Conservation (phyloP, 164 flowering plant species). For the Malania oleifera region DNA sequence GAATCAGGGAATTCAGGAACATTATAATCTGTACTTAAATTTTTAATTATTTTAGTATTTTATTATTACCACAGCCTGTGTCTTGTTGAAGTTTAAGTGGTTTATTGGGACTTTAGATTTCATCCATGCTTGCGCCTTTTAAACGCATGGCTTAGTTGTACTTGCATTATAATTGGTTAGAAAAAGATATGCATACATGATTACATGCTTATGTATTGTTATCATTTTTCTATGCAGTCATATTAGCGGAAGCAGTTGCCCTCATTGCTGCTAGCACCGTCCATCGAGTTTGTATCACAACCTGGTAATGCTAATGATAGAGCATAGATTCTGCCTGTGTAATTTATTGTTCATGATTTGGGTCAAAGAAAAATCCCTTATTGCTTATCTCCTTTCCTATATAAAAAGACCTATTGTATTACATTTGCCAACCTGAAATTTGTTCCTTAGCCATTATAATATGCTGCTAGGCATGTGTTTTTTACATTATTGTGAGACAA, state of each 20-base stretch:
- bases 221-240: conserved; percentile 43
- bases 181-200: too few species aligned
- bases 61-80: neutral
- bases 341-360: neutral
- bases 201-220: neutral
- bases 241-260: conserved; percentile 74
- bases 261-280: conserved; percentile 90
- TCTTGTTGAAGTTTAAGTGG: too few species aligned
- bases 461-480: too few species aligned
- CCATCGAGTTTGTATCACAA: conserved; percentile 93
- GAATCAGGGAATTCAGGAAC: too few species aligned
- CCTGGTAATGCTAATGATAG: conserved; percentile 56
- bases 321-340: neutral
- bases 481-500: too few species aligned
- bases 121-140: neutral
- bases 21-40: too few species aligned
- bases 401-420: too few species aligned
- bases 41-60: neutral
- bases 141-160: neutral
- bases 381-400: too few species aligned
- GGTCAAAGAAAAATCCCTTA: too few species aligned
- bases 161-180: neutral
- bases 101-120: neutral
- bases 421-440: too few species aligned
- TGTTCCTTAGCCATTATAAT: too few species aligned